These are phyloP conservation scores for Serendipita sp. DNA, from an alignment of 768 basidiomycete genomes.

Conservation along the genomic window DNA sequence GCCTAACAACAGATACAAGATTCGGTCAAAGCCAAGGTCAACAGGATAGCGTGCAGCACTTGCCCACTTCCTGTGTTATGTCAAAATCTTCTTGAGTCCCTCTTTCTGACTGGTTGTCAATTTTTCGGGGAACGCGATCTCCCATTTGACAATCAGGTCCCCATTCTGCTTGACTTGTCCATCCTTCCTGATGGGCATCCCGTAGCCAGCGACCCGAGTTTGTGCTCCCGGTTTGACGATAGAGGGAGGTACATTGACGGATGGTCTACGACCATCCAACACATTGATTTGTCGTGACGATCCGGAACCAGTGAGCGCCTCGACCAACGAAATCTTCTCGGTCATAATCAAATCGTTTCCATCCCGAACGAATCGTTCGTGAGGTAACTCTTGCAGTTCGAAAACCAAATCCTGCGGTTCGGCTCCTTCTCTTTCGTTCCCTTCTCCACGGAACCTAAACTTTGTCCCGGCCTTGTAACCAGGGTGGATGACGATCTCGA, in stretches of 20 bases:
- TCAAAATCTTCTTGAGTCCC: slow-evolving; percentile 8
- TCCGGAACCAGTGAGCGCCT: slow-evolving; percentile 30
- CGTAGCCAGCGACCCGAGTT: slow-evolving; percentile 39
- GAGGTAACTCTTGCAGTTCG: slow-evolving; percentile 40
- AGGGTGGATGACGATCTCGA: slow-evolving; percentile 50
- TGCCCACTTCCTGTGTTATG: neutral
- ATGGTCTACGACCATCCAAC: slow-evolving; percentile 39
- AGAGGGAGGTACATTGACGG: slow-evolving; percentile 36
- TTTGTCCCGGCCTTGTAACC: slow-evolving; percentile 46
- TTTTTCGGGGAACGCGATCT: slow-evolving; percentile 10
- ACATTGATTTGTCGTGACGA: slow-evolving; percentile 37
- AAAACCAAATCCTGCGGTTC: slow-evolving; percentile 47
- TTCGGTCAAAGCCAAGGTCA: too few species aligned
- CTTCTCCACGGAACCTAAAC: slow-evolving; percentile 43
- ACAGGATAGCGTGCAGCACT: too few species aligned
- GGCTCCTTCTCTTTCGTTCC: slow-evolving; percentile 36
- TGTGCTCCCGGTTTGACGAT: slow-evolving; percentile 30
- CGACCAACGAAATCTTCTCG: slow-evolving; percentile 40
- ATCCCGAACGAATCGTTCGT: slow-evolving; percentile 39
- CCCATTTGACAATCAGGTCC: slow-evolving; percentile 45
- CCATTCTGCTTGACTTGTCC: slow-evolving; percentile 39
- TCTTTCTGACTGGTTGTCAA: slow-evolving; percentile 9
- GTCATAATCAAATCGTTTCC: slow-evolving; percentile 41
- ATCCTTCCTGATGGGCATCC: slow-evolving; percentile 50
- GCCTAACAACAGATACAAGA: too few species aligned